Base-by-base conservation (phyloP, 768 basidiomycete genomes). In the Goffeauzyma gilvescens region DNA sequence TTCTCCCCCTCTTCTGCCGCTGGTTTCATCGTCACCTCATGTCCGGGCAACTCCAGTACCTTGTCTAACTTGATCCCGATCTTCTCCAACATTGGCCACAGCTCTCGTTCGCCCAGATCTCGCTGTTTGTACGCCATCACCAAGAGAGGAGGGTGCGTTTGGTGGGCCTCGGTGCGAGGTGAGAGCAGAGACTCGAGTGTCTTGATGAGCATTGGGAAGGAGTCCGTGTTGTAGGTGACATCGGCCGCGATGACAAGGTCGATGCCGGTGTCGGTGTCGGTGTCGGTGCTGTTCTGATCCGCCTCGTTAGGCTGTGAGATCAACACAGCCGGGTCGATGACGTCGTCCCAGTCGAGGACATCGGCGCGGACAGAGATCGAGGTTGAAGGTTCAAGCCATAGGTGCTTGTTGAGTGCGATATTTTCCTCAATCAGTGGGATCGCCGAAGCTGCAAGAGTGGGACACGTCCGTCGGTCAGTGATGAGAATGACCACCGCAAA, bases 61-160 rank as follows among this genome's bases (percentile, higher is more conserved):
- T 68, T 66, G 36, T 68, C 66, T 48, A 93, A 71, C 23, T 55
- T 41, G 1, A 89, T 61, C 1, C 74, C 77, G 4, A 70, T 65
- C 2, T 66, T 64, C 20, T 63, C 54, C 23, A 69, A 66, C 67
- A 76, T 70, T 6, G 64, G 65, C 85, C 84, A 93, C 24, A 89
- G 64, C 6, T 68, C 69, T 38, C 84, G 66, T 64, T 93, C 87
- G 0, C 72, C 73, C 0, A 67, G 53, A 59, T 90, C 80, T 31
- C 87, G 74, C 57, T 89, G 77, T 57, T 90, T 87, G 66, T 87
- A 89, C 4, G 82, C 83, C 37, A 90, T 57, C 6, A 89, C 47
- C 2, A 89, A 66, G 0, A 69, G 51, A 1, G 73, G 71, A 39
- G 25, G 42, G 31, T 30, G 25, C 25, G n/a, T 44, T 3, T 21